Conservation (phyloP, 2,329 filamentous ascomycete species). For the Talaromyces sp. region DNA sequence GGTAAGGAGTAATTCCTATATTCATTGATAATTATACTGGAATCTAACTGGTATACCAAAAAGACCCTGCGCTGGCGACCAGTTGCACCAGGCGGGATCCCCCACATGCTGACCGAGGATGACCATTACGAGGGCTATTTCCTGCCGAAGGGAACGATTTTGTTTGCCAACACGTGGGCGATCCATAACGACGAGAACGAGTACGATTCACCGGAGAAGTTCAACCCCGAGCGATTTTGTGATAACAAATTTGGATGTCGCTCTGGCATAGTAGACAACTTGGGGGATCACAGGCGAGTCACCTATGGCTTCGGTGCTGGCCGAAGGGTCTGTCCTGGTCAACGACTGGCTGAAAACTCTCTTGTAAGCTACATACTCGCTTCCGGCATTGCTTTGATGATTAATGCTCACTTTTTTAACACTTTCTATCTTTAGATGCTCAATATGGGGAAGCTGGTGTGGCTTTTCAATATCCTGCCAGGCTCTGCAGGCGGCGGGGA, state of each 20-base stretch:
- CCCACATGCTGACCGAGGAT: neutral
- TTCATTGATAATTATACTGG: too few relatives aligned
- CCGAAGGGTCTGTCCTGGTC: conserved; percentile 46
- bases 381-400: too few relatives aligned
- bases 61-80: neutral
- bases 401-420: too few relatives aligned
- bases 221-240: too few relatives aligned
- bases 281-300: conserved; percentile 10
- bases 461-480: too few relatives aligned
- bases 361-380: conserved; percentile 24
- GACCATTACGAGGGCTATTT: neutral
- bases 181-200: too few relatives aligned
- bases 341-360: conserved; percentile 51
- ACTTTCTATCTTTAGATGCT: too few relatives aligned
- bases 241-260: neutral
- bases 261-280: conserved; percentile 41
- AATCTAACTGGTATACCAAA: conserved; percentile 17
- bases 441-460: too few relatives aligned
- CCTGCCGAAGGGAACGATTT: neutral
- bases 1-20: too few relatives aligned
- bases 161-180: conserved; percentile 17
- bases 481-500: too few relatives aligned
- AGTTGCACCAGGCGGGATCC: neutral
- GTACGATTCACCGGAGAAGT: too few relatives aligned
- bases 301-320: conserved; percentile 43